Evolutionary conservation across 768 basidiomycete genomes (phyloP), one percentile per base, ranked within the genome.

Genomic region (Lactifluus echinatus): DNA sequence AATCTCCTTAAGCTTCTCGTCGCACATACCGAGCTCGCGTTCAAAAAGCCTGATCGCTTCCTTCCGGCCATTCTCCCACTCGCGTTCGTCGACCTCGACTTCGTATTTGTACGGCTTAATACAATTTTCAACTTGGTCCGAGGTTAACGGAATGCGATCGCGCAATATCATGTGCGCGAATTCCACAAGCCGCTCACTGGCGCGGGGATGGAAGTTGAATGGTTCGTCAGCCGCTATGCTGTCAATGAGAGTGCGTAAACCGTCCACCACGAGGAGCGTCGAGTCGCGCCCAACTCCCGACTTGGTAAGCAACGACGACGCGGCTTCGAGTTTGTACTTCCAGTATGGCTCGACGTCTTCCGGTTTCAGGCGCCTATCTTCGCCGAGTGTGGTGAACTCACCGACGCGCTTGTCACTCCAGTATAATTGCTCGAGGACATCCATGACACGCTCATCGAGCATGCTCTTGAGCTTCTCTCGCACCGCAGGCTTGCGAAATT

Each of bases 51-150:
- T 81, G 55, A 91, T 79, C 1, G 91, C 82, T 49, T 82, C 75
- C 63, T 78, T 79, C 48, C 94, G 75, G 0, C 96, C 96, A 2
- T 75, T 67, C 64, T 91, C 89, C 96, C 96, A 99, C 70, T 99
- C 96, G 40, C 85, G 75, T 14, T 82, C 79, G 61, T 97, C 93
- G 14, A 97, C 87, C 68, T 99, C 96, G 26, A 98, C 85, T 67
- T 98, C 95, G 67, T 96, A 95, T 75, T 99, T 99, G 80, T 83
- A 97, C 28, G 95, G 96, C 72, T 99, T 99, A 77, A 99, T 97
- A 71, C 92, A 95, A 70, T 98, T 99, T 76, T 99, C 96, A 15
- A 99, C 95, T 72, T 98, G 95, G 69, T 99, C 96, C 4, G 91
- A 87, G n/a, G 96, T 93, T 54, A 95, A 73, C 15, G 91, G 89